Conservation (phyloP, 225 moss, liverwort and hornwort genomes). For the Bryoerythrophyllum caledonicum region DNA sequence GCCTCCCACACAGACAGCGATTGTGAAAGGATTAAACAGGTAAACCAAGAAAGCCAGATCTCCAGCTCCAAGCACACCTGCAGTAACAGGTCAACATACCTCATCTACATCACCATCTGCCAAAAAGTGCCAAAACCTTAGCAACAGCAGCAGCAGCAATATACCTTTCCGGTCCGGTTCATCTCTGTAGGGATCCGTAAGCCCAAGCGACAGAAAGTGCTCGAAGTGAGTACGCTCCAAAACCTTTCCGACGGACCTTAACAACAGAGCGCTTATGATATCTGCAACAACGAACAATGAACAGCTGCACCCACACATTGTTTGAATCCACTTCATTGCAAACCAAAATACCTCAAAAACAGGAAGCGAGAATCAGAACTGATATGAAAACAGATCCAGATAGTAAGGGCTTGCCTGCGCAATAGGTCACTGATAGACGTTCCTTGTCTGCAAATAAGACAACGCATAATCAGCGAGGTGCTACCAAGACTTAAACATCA, state of each 20-base stretch:
- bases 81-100: constrained; percentile 5
- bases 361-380: background rate
- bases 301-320: constrained; percentile 69
- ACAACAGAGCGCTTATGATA: constrained; percentile 70
- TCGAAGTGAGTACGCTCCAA: constrained; percentile 50
- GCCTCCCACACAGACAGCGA: constrained; percentile 93
- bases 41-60: constrained; percentile 71
- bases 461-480: constrained; percentile 9
- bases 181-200: constrained; percentile 18
- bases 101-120: background rate
- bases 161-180: constrained; percentile 31
- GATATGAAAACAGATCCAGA: background rate
- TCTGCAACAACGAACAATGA: constrained; percentile 82
- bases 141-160: background rate
- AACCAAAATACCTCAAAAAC: constrained; percentile 11
- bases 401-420: constrained; percentile 43
- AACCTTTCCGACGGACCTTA: constrained; percentile 60
- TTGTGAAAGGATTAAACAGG: constrained; percentile 85
- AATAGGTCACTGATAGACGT: constrained; percentile 35
- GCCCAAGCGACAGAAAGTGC: constrained; percentile 47
- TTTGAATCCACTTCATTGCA: constrained; percentile 48
- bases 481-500: background rate
- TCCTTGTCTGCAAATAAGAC: constrained; percentile 40
- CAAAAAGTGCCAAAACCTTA: background rate
- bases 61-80: constrained; percentile 52